A percentile compares a stretch with the other conserved stretches of the same genome.
Conservation (phyloP, 2,329 filamentous ascomycete genomes). For the Colletotrichum camelliae region DNA sequence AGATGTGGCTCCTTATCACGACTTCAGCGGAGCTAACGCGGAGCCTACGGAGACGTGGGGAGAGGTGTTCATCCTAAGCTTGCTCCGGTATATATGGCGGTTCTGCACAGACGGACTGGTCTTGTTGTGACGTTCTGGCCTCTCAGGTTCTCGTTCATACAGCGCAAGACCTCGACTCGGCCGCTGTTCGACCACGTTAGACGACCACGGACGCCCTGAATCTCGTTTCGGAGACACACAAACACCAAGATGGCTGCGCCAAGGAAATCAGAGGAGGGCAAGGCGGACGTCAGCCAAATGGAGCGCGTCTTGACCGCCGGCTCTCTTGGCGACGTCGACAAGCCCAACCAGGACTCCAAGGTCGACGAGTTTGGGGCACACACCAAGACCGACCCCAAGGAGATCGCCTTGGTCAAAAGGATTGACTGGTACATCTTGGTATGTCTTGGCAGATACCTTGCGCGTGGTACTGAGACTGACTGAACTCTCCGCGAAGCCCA, state of each 20-base stretch:
- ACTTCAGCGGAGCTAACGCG: slow-evolving; percentile 4
- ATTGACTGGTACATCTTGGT: slow-evolving; percentile 39
- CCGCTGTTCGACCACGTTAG: background rate
- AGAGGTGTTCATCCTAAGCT: background rate
- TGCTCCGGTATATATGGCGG: background rate
- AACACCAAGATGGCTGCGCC: background rate
- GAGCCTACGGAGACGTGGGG: background rate
- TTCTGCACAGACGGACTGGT: background rate
- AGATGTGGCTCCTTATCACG: slow-evolving; percentile 1
- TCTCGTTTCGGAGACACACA: background rate
- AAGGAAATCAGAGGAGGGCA: slow-evolving; percentile 1
- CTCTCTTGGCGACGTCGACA: slow-evolving; percentile 18
- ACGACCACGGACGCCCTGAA: background rate
- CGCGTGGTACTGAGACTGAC: background rate
- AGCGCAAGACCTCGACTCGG: background rate
- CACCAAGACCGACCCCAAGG: slow-evolving; percentile 42
- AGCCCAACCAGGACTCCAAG: slow-evolving; percentile 15
- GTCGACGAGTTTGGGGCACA: slow-evolving; percentile 43
- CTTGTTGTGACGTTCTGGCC: background rate
- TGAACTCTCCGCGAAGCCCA: background rate
- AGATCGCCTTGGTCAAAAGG: slow-evolving; percentile 40
- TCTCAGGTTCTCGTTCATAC: background rate
- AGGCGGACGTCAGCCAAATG: slow-evolving; percentile 12
- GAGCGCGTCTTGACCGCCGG: slow-evolving; percentile 10
- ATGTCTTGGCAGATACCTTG: background rate